Percentiles rank a stretch among this genome's conserved stretches.
These are phyloP conservation scores for Hymenoscyphus fraxineus DNA, from an alignment of 2,329 filamentous ascomycete species.

Conservation along the genomic window DNA sequence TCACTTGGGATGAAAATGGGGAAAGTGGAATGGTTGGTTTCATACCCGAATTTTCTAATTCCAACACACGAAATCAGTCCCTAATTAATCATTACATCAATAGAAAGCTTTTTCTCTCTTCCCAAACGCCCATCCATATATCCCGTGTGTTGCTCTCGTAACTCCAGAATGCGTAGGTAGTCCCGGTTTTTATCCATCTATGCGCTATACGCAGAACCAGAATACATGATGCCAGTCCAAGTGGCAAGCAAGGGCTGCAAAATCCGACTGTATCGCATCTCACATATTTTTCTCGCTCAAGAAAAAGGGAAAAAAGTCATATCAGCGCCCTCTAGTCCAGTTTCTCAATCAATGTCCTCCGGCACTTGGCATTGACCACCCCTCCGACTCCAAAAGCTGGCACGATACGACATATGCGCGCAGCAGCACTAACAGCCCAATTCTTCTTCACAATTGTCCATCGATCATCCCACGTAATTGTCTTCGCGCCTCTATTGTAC, in stretches of 20 bases:
- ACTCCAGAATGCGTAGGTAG: not conserved
- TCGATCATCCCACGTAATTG: conserved; percentile 53
- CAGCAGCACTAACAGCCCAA: conserved; percentile 69
- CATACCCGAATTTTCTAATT: too few species aligned
- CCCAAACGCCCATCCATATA: conserved; percentile 10
- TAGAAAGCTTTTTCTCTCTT: not conserved
- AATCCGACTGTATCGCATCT: not conserved
- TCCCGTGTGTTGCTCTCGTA: not conserved
- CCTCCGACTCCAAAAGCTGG: conserved; percentile 87
- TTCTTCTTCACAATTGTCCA: conserved; percentile 65
- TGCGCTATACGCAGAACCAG: not conserved
- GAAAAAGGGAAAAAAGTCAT: not conserved
- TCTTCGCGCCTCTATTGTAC: conserved; percentile 64
- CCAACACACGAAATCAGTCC: too few species aligned
- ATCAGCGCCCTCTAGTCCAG: conserved; percentile 39
- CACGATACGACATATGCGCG: conserved; percentile 78
- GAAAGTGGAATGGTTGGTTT: too few species aligned
- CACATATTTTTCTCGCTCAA: too few species aligned
- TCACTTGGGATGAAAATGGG: too few species aligned
- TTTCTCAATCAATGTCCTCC: conserved; percentile 62
- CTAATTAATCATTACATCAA: conserved; percentile 7
- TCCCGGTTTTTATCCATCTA: conserved; percentile 2
- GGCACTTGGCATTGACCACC: conserved; percentile 74
- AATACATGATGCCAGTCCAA: not conserved
- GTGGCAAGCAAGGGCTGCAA: not conserved